Base-by-base conservation (phyloP, 495 filamentous ascomycete genomes). In the Halenospora varia region DNA sequence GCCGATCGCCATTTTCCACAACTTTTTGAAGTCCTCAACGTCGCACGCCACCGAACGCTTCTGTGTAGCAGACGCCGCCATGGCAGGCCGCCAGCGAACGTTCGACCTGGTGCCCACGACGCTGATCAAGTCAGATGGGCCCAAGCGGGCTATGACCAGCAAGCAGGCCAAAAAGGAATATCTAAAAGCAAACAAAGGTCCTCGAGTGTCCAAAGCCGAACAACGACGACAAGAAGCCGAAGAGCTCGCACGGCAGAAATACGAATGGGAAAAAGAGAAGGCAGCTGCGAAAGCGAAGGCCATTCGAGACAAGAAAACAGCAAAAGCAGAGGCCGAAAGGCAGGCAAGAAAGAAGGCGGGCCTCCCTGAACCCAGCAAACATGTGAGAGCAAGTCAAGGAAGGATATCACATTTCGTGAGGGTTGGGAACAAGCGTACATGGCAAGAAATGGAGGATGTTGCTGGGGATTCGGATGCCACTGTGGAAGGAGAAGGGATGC, bases 351-450 rank as follows among this genome's bases (percentile, higher is more conserved):
- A 69, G 53, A 67, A 66, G 23, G 68, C 66, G 4, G 77, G 76
- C 0, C 24, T 78, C 8, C 74, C 77, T 3, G 74, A 81, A 66
- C 75, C 73, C 0, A 62, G 58, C 19, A 68, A 64, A 50, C 57
- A 54, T 25, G 71, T 79, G 25, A 66, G 77, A 22, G 70, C 76
- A 1, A 81, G 78, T 57, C 78, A 80, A 60, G 72, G 73, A 4
- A 61, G 72, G 45, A 68, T 81, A 20, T 73, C 73, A 19, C 71
- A 63, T 18, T 81, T 81, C 51, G 60, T 78, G 8, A 58, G 19
- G 41, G 25, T 19, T 15, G 52, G 39, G 13, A 48, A 25, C 10
- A 66, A 66, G 52, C 42, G 61, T 17, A 48, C 10, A 0, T 60
- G 61, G 61, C 39, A 61, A 42, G 57, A 65, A 25, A 51, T 61